Conservation (phyloP, 2,329 filamentous ascomycete species). For the Amesomyces nigricolor region DNA sequence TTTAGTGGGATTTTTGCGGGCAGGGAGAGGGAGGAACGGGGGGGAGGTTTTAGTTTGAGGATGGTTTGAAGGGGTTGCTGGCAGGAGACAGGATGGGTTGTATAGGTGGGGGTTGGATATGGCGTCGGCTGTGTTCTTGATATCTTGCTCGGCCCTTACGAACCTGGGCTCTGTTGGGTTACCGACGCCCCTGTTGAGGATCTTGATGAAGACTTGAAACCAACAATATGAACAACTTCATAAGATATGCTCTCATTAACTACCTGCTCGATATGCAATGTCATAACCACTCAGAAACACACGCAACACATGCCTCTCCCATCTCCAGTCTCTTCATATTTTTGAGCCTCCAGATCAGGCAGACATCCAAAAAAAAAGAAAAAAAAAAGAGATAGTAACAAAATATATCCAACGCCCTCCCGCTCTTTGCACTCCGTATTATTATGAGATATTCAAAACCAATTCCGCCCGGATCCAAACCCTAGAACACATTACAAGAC, state of each 20-base stretch:
- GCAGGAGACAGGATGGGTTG: too few species aligned
- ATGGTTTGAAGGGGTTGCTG: conserved; percentile 48
- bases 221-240: neutral
- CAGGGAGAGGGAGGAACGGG: conserved; percentile 57
- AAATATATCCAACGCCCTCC: conserved; percentile 9
- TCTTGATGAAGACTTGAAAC: too few species aligned
- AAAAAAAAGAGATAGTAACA: neutral
- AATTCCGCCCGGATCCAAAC: neutral
- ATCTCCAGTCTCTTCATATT: neutral
- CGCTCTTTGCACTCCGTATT: conserved; percentile 6
- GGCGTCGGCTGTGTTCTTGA: too few species aligned
- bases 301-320: neutral
- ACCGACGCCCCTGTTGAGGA: too few species aligned
- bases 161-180: too few species aligned
- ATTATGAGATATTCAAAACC: neutral
- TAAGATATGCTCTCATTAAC: conserved; percentile 15
- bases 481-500: conserved; percentile 18
- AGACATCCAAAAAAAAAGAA: conserved; percentile 7
- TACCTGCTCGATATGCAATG: conserved; percentile 18
- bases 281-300: conserved; percentile 11
- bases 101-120: too few species aligned
- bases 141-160: neutral
- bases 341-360: neutral
- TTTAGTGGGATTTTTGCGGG: conserved; percentile 67
- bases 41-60: conserved; percentile 61